Conservation (phyloP, 1,284 basidiomycete genomes). For the Sanguinoderma infundibulare region DNA sequence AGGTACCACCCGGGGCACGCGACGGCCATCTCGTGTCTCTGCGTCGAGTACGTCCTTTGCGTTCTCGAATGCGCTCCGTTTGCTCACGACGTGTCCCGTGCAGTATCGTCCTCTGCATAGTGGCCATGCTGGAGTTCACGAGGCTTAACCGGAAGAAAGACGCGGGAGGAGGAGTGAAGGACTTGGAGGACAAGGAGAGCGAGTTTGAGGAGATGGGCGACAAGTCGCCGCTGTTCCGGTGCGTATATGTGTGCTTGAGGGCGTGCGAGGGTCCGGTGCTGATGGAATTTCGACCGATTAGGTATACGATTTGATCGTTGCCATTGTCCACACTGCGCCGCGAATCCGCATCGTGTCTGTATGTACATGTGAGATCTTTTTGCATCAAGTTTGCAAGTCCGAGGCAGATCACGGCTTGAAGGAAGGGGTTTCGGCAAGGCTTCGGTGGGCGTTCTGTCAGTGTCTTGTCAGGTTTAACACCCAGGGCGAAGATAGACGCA, state of each 20-base stretch:
- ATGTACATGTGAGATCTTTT: too few species aligned
- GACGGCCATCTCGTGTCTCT: conserved; percentile 16
- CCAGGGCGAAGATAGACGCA: too few species aligned
- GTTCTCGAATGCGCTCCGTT: too few species aligned
- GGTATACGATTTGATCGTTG: neutral
- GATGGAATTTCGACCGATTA: neutral
- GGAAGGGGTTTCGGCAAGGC: too few species aligned
- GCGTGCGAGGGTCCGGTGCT: too few species aligned
- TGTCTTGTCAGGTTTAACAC: too few species aligned
- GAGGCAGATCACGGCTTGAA: too few species aligned
- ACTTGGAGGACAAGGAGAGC: neutral
- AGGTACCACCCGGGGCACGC: conserved; percentile 22
- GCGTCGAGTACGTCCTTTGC: conserved; percentile 7
- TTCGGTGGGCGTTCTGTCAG: too few species aligned
- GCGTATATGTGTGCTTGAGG: neutral
- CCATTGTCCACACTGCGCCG: too few species aligned
- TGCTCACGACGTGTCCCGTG: too few species aligned
- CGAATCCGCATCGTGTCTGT: too few species aligned
- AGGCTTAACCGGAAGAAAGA: neutral
- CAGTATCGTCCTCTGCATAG: neutral
- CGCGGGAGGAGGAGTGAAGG: neutral
- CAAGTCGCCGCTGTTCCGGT: neutral
- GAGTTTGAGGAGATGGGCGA: neutral
- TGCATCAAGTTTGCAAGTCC: too few species aligned
- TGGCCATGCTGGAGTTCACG: neutral